Conservation (phyloP, 2,329 filamentous ascomycete genomes). For the Malbranchea zuffiana region DNA sequence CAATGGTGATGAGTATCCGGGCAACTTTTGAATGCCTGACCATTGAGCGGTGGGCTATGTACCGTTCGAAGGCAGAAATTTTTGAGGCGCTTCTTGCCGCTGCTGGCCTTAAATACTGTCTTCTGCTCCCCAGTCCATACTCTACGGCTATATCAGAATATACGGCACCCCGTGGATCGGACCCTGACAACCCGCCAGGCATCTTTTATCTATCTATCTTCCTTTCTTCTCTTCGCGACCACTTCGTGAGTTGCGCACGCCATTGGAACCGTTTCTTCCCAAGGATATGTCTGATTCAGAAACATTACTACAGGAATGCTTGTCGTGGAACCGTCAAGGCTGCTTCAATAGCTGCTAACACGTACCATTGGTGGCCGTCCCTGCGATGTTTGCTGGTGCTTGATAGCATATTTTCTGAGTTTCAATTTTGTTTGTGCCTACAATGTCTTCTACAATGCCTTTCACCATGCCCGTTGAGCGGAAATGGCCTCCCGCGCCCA, state of each 20-base stretch:
- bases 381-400: no score
- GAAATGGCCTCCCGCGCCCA: constrained; percentile 34
- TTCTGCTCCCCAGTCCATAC: no score
- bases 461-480: constrained; percentile 20
- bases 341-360: constrained; percentile 11
- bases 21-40: constrained; percentile 4
- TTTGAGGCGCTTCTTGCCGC: no score
- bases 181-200: no score
- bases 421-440: constrained; percentile 4
- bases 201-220: background rate
- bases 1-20: background rate
- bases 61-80: no score
- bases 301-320: constrained; percentile 11
- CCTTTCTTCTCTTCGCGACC: background rate
- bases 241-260: constrained; percentile 13
- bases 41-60: no score
- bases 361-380: constrained; percentile 5
- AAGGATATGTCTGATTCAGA: constrained; percentile 15
- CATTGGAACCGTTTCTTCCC: constrained; percentile 6
- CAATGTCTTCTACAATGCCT: constrained; percentile 16
- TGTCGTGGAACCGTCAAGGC: constrained; percentile 12
- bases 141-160: no score
- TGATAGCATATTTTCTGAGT: constrained; percentile 1
- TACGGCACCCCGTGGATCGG: no score
- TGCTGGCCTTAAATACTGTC: no score